These are phyloP conservation scores for Lathyrus sativus DNA, from an alignment of 306 rosid species.

Conservation along the genomic window DNA sequence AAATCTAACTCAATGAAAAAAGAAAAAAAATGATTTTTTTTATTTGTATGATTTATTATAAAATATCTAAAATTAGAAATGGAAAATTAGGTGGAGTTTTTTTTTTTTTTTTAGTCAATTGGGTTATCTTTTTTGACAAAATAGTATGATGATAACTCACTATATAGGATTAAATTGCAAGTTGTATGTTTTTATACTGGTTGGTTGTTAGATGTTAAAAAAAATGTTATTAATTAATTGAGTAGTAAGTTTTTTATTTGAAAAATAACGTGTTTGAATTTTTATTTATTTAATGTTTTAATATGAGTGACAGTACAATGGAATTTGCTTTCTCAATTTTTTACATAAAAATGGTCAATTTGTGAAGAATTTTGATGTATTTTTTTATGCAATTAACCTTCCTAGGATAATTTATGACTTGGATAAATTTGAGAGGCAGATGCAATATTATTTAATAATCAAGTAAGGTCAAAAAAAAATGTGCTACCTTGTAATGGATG, in stretches of 20 bases:
- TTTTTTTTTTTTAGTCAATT: background rate
- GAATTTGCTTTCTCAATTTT: background rate
- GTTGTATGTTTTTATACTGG: background rate
- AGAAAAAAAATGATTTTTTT: background rate
- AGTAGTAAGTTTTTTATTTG: background rate
- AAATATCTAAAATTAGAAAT: background rate
- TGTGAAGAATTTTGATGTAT: slow-evolving; percentile 6
- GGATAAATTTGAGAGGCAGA: slow-evolving; percentile 19
- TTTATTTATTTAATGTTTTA: background rate
- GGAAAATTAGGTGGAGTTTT: background rate
- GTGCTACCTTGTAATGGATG: background rate
- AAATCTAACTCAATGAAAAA: background rate
- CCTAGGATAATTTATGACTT: slow-evolving; percentile 3
- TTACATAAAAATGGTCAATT: slow-evolving; percentile 1
- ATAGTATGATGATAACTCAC: too few species aligned
- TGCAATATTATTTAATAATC: background rate
- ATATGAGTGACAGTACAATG: background rate
- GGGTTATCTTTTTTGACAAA: background rate
- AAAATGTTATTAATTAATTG: background rate
- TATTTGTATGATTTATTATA: background rate
- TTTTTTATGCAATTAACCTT: background rate
- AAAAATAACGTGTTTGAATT: background rate
- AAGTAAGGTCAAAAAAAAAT: background rate
- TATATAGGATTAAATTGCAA: background rate
- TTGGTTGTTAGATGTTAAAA: background rate